phyloP scores from a whole-genome alignment of 495 filamentous ascomycete genomes.

The Durotheca rogersii region DNA sequence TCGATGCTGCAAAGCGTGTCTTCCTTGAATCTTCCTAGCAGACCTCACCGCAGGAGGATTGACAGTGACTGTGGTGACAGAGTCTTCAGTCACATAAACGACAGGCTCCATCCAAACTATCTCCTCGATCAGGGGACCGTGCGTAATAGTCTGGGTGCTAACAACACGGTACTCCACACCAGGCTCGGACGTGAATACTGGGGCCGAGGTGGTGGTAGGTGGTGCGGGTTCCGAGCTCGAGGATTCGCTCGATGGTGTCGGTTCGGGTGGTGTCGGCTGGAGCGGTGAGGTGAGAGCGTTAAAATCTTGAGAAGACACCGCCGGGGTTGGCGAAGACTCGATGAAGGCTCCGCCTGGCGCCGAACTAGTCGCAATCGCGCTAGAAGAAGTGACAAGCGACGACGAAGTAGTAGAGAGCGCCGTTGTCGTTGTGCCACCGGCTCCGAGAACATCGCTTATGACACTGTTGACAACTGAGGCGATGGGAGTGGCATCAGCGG shows the following conservation, averaged over 20 bases:
- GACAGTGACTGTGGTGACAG: slow-evolving; percentile 38
- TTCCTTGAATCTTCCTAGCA: slow-evolving; percentile 12
- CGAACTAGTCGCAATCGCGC: slow-evolving; percentile 10
- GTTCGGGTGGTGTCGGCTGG: too few relatives aligned
- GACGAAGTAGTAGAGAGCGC: slow-evolving; percentile 10
- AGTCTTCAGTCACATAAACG: slow-evolving; percentile 42
- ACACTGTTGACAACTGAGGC: slow-evolving; percentile 26
- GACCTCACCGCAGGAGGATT: slow-evolving; percentile 9
- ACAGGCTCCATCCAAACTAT: slow-evolving; percentile 49
- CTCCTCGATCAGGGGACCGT: slow-evolving; percentile 42
- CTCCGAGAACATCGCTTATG: slow-evolving; percentile 17
- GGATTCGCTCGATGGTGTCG: slow-evolving; percentile 8
- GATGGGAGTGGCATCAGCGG: slow-evolving; percentile 7
- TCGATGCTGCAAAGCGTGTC: slow-evolving; percentile 23
- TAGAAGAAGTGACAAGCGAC: slow-evolving; percentile 23
- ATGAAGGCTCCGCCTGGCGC: slow-evolving; percentile 24
- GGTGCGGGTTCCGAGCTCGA: slow-evolving; percentile 9
- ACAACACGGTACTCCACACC: slow-evolving; percentile 37
- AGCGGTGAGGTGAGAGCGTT: slow-evolving; percentile 15
- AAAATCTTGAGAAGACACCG: slow-evolving; percentile 24
- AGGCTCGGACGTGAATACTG: slow-evolving; percentile 23
- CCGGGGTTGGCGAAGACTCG: slow-evolving; percentile 9
- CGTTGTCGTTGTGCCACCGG: slow-evolving; percentile 8
- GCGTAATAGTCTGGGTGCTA: slow-evolving; percentile 48
- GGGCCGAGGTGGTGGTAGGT: slow-evolving; percentile 26